Evolutionary conservation across 148 eudicot genomes (phyloP).

Genomic region (Arctostaphylos glauca): DNA sequence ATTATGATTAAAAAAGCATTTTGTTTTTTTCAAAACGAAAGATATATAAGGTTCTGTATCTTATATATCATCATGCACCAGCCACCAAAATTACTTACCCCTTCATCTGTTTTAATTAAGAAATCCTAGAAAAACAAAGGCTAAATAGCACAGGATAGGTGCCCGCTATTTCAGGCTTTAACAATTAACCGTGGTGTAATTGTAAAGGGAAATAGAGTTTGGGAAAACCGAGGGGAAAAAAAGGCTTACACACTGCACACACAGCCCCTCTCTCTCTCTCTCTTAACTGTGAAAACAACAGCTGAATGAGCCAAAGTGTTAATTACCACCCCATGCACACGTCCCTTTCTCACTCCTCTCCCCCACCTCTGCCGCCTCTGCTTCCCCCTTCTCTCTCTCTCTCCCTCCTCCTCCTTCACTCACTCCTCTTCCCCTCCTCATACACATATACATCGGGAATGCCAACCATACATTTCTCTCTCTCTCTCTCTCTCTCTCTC

Average conservation of each 20-base stretch:
- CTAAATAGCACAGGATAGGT: slow-evolving; percentile 30
- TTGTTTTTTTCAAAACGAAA: too few relatives aligned
- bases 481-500: not conserved
- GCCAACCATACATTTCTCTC: slow-evolving; percentile 47
- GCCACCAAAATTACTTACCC: too few relatives aligned
- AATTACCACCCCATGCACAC: slow-evolving; percentile 43
- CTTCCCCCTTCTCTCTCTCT: too few relatives aligned
- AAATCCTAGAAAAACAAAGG: not conserved
- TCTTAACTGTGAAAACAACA: slow-evolving; percentile 60
- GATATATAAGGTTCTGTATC: too few relatives aligned
- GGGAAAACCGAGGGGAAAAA: slow-evolving; percentile 28
- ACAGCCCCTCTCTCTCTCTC: not conserved
- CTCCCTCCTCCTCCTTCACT: slow-evolving; percentile 15
- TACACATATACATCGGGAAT: slow-evolving; percentile 39
- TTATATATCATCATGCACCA: too few relatives aligned
- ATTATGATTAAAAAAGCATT: too few relatives aligned
- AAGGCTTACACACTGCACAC: slow-evolving; percentile 30
- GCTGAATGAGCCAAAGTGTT: slow-evolving; percentile 53
- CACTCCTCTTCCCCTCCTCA: slow-evolving; percentile 18
- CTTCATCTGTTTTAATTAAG: too few relatives aligned
- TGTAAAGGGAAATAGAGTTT: not conserved
- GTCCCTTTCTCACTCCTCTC: slow-evolving; percentile 71
- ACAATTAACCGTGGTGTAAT: slow-evolving; percentile 15
- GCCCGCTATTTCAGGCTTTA: slow-evolving; percentile 44
- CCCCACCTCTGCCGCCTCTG: slow-evolving; percentile 79